Base-by-base conservation (phyloP, 192 early-diverging fungal genomes). In the Chytriomyces confervae region DNA sequence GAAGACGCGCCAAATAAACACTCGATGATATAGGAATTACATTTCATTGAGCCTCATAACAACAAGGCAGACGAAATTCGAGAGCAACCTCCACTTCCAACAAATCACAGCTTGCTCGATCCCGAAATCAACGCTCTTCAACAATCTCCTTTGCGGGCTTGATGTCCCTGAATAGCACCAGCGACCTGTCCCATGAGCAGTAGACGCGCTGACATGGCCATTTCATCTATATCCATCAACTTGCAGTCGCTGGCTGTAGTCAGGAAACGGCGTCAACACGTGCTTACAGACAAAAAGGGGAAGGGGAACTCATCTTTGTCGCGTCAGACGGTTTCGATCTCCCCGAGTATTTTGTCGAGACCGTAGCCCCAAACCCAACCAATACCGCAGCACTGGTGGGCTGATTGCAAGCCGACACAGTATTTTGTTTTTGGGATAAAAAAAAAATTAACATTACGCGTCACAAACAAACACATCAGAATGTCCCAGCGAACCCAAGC, bases 171-270 rank as follows among this genome's bases (percentile, higher is more conserved):
- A 23, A 86, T 78, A 36, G 76, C 70, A n/a, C 73, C 85, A 5
- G 85, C 85, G 27, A 86, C 85, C 64, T 85, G 84, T n/a, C 84
- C 84, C 82, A 85, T 85, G 68, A 85, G 51, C 63, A 79, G 61
- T 6, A 72, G 77, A 18, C 77, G 77, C 8, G 69, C 36, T 7
- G 57, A 45, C 66, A 83, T 67, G 23, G 69, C 63, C 63, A 64
- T 76, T 44, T 76, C 49, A 18, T 76, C 61, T 46, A 68, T 36
- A 69, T 76, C 75, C 11, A 76, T 72, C n/a, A n/a, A n/a, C n/a
- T n/a, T n/a, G n/a, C n/a, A n/a, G n/a, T n/a, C n/a, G n/a, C n/a
- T n/a, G n/a, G n/a, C n/a, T n/a, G n/a, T n/a, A n/a, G n/a, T n/a
- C n/a, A n/a, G n/a, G n/a, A n/a, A n/a, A n/a, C n/a, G n/a, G n/a